These are phyloP conservation scores for Secale cereale DNA, from an alignment of 176 grass and related monocot genomes.

Conservation along the genomic window DNA sequence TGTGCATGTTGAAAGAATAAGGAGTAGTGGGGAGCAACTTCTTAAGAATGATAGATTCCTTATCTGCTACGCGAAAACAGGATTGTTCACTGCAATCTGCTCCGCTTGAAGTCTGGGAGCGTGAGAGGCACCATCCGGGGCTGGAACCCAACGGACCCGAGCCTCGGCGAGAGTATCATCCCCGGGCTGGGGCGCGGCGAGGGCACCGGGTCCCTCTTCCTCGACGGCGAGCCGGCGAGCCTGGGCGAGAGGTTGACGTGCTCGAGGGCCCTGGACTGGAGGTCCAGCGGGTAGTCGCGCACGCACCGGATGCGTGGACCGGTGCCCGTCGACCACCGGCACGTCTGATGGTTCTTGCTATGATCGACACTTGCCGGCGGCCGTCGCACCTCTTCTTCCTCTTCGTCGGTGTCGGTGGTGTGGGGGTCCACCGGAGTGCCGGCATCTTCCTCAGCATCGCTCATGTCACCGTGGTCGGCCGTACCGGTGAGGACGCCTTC, in stretches of 20 bases:
- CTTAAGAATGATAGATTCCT: neutral
- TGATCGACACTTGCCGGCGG: neutral
- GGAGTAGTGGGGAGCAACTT: too few species aligned
- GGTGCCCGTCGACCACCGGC: slow-evolving; percentile 71
- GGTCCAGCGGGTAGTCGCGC: slow-evolving; percentile 83
- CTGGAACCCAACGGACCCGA: slow-evolving; percentile 54
- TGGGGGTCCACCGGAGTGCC: neutral
- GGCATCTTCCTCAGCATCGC: slow-evolving; percentile 33
- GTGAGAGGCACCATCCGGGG: slow-evolving; percentile 48
- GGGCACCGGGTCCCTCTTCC: slow-evolving; percentile 74
- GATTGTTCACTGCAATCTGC: slow-evolving; percentile 39
- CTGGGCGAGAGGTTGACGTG: slow-evolving; percentile 95
- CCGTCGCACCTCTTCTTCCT: neutral
- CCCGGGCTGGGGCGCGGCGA: slow-evolving; percentile 73
- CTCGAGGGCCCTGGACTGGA: slow-evolving; percentile 84
- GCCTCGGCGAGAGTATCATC: slow-evolving; percentile 73
- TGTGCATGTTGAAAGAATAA: too few species aligned
- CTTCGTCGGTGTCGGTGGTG: neutral
- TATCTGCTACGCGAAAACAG: neutral
- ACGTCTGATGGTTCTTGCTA: slow-evolving; percentile 29
- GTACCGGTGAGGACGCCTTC: neutral
- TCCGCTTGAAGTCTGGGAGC: slow-evolving; percentile 59
- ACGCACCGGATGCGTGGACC: slow-evolving; percentile 86
- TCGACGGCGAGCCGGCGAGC: slow-evolving; percentile 23
- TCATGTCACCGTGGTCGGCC: slow-evolving; percentile 25